Base-by-base conservation (phyloP, 768 basidiomycete genomes). In the Pholiota microspora region DNA sequence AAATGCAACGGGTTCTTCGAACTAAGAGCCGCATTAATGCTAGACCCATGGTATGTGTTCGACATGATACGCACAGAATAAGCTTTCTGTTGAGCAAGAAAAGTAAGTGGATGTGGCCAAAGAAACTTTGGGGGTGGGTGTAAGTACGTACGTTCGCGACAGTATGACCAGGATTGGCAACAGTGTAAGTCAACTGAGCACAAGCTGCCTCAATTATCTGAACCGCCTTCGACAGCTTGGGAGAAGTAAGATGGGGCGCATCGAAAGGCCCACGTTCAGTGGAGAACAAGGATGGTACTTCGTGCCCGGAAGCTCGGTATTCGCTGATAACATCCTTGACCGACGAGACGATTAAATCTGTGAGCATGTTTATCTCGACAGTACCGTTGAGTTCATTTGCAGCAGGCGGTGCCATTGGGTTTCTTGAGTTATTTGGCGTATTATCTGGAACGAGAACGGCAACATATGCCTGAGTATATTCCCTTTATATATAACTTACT, bases 271-370 rank as follows among this genome's bases (percentile, higher is more conserved):
- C 67, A 16, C 60, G 55, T 12, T 58, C 60, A 0, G 62, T 62
- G 16, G 68, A 66, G 46, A 74, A 67, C 8, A 79, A 63, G 38
- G 70, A 60, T 3, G 75, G 77, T 2, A 69, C 58, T 4, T 56
- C 56, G 7, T 51, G 59, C 1, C 67, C 68, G 0, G 56, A 59
- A 35, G 60, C 62, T 40, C 69, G 64, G 35, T 70, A 54, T n/a
- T 57, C 59, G 12, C 31, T 36, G 12, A 53, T 50, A 16, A 60
- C 50, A 29, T 55, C 51, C 24, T 45, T 45, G 6, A 55, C 56
- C 0, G 59, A 49, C 13, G 51, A 51, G 7, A 44, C 23, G 18
- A 60, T 60, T 8, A 60, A 42, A 12, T 49, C 25, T 13, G 54
- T 45, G 24, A 60, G 59, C 28, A 42, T 42, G 6, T 12, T 21